These are phyloP conservation scores for Babesia sp. DNA, from an alignment of 169 alveolate species.

Conservation along the genomic window DNA sequence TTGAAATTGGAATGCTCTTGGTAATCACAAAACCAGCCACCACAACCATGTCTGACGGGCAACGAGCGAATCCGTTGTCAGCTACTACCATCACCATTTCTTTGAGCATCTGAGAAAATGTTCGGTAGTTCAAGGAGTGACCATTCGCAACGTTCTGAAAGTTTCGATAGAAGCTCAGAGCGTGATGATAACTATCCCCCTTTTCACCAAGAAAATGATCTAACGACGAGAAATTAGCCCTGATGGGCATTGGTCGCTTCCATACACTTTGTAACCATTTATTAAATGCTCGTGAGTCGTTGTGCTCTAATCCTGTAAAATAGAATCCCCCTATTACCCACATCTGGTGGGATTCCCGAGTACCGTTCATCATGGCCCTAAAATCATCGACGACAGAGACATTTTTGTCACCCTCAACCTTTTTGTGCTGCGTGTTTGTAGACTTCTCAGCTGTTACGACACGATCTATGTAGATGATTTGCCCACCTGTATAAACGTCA, in stretches of 20 bases:
- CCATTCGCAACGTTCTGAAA: constrained; percentile 32
- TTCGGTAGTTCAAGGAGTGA: constrained; percentile 27
- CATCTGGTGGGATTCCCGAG: constrained; percentile 28
- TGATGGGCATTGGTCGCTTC: constrained; percentile 61
- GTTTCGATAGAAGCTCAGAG: constrained; percentile 39
- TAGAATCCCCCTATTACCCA: constrained; percentile 59
- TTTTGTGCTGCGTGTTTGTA: not conserved
- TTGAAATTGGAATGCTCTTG: not conserved
- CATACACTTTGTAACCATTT: constrained; percentile 37
- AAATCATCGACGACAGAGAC: not conserved
- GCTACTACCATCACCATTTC: constrained; percentile 15
- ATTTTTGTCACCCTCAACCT: not conserved
- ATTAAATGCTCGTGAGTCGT: constrained; percentile 5
- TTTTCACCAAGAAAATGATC: constrained; percentile 56
- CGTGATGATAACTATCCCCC: constrained; percentile 27
- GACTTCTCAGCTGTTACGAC: not conserved
- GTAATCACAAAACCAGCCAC: constrained; percentile 19
- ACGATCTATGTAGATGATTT: constrained; percentile 50
- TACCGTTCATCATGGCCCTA: constrained; percentile 22
- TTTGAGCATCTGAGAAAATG: constrained; percentile 7
- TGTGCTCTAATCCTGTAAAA: constrained; percentile 43
- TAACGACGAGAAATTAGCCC: constrained; percentile 32
- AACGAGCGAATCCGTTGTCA: not conserved
- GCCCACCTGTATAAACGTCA: constrained; percentile 41
- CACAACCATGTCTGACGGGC: constrained; percentile 21